Base-by-base conservation (phyloP, 2,329 filamentous ascomycete genomes). In the Colletotrichum eleusines region DNA sequence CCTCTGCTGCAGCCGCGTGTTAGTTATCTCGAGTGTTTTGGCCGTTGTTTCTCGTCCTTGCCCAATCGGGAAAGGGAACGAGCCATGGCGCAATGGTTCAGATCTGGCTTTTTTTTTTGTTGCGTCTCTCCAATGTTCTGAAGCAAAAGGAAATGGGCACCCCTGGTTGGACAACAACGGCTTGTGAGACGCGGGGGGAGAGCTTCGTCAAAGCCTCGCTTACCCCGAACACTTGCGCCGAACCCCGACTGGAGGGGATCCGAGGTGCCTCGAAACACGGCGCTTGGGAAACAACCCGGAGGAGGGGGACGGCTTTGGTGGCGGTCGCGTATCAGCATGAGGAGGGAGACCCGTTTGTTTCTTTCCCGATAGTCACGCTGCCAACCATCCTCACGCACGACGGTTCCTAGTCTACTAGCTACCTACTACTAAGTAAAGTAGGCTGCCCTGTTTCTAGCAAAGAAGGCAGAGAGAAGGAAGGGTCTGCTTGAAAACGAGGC, bases 291-390 rank as follows among this genome's bases (percentile, higher is more conserved):
- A 61, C 59, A 61, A 20, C 12, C 3, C 16, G 53, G 35, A 7
- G 40, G 40, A 23, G 18, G n/a, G 26, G 33, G n/a, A n/a, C 14
- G n/a, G 18, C 53, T n/a, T 40, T 11, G 44, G 20, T 31, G 50
- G 59, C 59, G 33, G 65, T 66, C 57, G 23, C 53, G 55, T 50
- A 58, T 62, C 48, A 67, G 44, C 42, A 46, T 23, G 42, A 9
- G 53, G 28, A 71, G 68, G 58, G 35, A 67, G 68, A 58, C 57
- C 63, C 68, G 51, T 71, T 42, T 42, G n/a, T n/a, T n/a, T n/a
- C 48, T 63, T 63, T 67, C 42, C 63, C 51, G 57, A 58, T 51
- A 63, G 67, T 70, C 57, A 67, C 42, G 42, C 55, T 46, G 63
- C 57, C 8, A 16, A 5, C 63, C 63, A 70, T 3, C 50, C 63